Evolutionary conservation across 306 rosid species (phyloP), one percentile per base, ranked within the genome.

Genomic region (Vigna nakashimae): DNA sequence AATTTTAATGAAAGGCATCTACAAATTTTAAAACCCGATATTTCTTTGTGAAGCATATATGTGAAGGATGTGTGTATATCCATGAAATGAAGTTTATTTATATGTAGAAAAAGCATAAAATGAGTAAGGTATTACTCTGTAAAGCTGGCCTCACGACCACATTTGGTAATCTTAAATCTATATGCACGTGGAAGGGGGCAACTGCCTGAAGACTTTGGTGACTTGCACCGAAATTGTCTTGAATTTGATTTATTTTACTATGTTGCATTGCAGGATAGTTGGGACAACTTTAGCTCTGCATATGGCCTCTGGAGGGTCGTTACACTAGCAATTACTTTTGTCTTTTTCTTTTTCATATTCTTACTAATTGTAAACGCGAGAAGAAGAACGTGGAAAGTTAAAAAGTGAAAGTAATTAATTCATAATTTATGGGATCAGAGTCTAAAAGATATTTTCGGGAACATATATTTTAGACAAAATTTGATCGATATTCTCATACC

Each of bases 311-410:
- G 90, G 93, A 88, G 84, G 82, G 48, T 67, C 58, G 55, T 88
- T 71, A 79, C 88, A 0, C 24, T 86, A n/a, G 79, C 82, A 64
- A 69, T 74, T 76, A 43, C 84, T 71, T 18, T 69, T 67, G 74
- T 75, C 85, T 68, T 86, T 80, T 40, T 87, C 77, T 45, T 86
- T 80, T 55, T 80, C 72, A 46, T 82, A 60, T 78, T 80, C 75
- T 24, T 85, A 75, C 65, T 88, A 75, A 70, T 86, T 89, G 91
- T 86, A 66, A 88, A 88, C 84, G 84, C 82, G 26, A 90, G 89
- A 81, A 89, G 96, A 87, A 91, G 92, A 89, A 83, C 83, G 65
- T 89, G 26, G 16, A 94, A 94, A 86, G 75, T 89, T 83, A 94
- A 94, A 82, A 73, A 86, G 70, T 92, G 76, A 87, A 72, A 60